Evolutionary conservation across 257 asterid genomes (phyloP).

Genomic region (Salvia miltiorrhiza): DNA sequence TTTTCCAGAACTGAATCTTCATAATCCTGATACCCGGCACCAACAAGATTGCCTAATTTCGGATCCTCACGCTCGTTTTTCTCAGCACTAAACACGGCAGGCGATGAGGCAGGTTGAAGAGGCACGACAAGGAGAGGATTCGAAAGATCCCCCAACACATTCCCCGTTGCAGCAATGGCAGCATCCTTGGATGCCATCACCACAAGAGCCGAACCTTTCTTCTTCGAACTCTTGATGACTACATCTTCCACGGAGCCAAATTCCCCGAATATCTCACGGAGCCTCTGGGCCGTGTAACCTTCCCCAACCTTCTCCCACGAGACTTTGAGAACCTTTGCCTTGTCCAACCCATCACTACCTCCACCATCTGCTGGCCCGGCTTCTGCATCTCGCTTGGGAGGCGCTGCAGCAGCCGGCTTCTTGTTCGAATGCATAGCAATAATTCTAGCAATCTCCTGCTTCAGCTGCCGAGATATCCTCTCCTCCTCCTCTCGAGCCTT

Average conservation of each 20-base stretch:
- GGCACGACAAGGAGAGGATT: constrained; percentile 82
- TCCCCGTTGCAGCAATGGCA: constrained; percentile 57
- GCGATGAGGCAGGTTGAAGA: constrained; percentile 48
- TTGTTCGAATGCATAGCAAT: constrained; percentile 48
- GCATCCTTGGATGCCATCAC: constrained; percentile 79
- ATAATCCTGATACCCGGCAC: constrained; percentile 61
- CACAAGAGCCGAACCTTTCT: constrained; percentile 83
- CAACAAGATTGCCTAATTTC: constrained; percentile 47
- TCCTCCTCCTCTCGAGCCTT: constrained; percentile 64
- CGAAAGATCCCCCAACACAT: constrained; percentile 66
- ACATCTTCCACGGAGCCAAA: constrained; percentile 89
- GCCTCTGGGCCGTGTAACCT: constrained; percentile 60
- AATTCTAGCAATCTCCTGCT: constrained; percentile 63
- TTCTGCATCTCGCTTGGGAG: constrained; percentile 32
- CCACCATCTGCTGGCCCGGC: constrained; percentile 29
- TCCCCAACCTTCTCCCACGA: constrained; percentile 83
- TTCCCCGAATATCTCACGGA: constrained; percentile 55
- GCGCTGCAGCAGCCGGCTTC: constrained; percentile 26
- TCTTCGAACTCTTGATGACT: constrained; percentile 65
- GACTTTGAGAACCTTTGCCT: constrained; percentile 75
- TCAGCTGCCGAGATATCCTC: constrained; percentile 46
- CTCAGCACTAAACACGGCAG: constrained; percentile 34
- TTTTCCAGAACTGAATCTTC: constrained; percentile 81
- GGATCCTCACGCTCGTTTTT: constrained; percentile 45
- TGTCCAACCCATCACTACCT: constrained; percentile 39